phyloP scores from a whole-genome alignment of 345 rosid species.

The Corchorus olitorius region DNA sequence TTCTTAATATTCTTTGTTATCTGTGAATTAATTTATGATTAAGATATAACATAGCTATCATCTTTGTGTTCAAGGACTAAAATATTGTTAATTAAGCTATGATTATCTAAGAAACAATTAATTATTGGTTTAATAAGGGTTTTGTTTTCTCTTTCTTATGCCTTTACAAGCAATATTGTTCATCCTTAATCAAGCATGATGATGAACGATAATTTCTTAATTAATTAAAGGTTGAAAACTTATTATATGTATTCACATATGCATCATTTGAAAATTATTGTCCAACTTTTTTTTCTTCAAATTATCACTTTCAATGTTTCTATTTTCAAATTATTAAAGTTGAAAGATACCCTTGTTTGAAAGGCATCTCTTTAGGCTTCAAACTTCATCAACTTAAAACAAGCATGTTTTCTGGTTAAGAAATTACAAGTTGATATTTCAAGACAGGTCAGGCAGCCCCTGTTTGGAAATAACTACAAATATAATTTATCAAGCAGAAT shows the following conservation, averaged over 20 bases:
- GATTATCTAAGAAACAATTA: background rate
- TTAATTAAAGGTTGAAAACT: background rate
- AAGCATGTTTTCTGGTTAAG: no score
- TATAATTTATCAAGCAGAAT: background rate
- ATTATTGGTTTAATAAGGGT: background rate
- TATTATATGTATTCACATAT: no score
- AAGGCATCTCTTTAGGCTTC: no score
- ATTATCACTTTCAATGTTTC: no score
- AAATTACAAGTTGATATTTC: background rate
- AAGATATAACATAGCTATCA: conserved; percentile 12
- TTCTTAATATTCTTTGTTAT: background rate
- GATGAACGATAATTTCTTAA: background rate
- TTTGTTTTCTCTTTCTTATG: background rate
- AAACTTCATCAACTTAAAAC: no score
- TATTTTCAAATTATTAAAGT: no score
- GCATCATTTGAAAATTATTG: no score
- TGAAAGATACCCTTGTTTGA: no score
- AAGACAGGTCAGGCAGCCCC: no score
- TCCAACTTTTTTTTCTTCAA: no score
- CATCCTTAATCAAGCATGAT: background rate
- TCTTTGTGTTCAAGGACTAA: background rate
- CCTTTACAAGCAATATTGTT: background rate
- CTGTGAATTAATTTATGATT: background rate
- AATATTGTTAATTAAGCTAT: background rate
- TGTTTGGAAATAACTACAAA: no score